These are phyloP conservation scores for Tothia fuscella DNA, from an alignment of 2,329 filamentous ascomycete species.

Conservation along the genomic window DNA sequence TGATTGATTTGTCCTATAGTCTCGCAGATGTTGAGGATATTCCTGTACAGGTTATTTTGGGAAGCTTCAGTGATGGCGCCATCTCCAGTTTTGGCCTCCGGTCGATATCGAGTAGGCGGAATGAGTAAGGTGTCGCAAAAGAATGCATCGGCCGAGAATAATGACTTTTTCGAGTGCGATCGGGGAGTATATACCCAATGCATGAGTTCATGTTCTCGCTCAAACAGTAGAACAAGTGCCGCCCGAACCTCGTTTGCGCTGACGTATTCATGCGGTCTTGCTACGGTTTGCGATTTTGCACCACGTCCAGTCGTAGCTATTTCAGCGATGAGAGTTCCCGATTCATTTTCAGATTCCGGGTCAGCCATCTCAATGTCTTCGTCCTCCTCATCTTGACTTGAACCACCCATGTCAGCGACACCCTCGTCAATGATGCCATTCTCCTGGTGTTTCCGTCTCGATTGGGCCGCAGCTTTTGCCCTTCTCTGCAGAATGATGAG, in stretches of 20 bases:
- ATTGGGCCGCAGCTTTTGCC: slow-evolving; percentile 41
- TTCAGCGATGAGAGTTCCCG: neutral
- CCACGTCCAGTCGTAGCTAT: slow-evolving; percentile 22
- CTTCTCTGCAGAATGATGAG: slow-evolving; percentile 46
- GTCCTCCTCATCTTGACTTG: slow-evolving; percentile 18
- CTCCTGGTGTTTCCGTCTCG: slow-evolving; percentile 13
- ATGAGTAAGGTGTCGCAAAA: slow-evolving; percentile 80
- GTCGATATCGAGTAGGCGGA: slow-evolving; percentile 82
- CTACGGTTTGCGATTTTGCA: slow-evolving; percentile 22
- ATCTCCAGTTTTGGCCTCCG: slow-evolving; percentile 70
- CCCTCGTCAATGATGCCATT: slow-evolving; percentile 46
- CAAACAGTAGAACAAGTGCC: slow-evolving; percentile 66
- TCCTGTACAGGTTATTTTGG: slow-evolving; percentile 79
- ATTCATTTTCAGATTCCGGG: neutral
- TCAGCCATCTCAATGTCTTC: slow-evolving; percentile 4
- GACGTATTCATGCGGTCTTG: slow-evolving; percentile 51
- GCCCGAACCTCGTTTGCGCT: slow-evolving; percentile 74
- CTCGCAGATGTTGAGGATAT: slow-evolving; percentile 65
- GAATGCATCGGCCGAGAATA: slow-evolving; percentile 77
- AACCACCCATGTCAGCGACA: slow-evolving; percentile 47
- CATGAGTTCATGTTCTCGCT: slow-evolving; percentile 75
- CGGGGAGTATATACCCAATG: slow-evolving; percentile 75
- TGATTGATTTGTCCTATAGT: slow-evolving; percentile 62
- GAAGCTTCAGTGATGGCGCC: slow-evolving; percentile 68
- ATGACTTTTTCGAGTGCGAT: slow-evolving; percentile 38